Base-by-base conservation (phyloP, 805 yeast genomes). In the Hanseniaspora jakobsenii region DNA sequence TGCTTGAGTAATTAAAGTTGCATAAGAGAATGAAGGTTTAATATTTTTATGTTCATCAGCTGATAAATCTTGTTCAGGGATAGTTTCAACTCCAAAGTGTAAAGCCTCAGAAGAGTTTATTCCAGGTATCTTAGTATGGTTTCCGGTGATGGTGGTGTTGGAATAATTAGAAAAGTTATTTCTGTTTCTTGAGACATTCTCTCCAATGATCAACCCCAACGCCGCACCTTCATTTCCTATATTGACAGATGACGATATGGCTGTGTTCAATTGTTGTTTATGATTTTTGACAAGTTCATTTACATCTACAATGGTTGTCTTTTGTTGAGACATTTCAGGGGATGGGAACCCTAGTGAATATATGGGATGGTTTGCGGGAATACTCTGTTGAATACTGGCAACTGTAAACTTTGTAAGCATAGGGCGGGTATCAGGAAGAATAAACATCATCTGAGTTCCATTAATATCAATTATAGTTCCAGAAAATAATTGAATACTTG, bases 401-500 rank as follows among this genome's bases (percentile, higher is more conserved):
- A 69, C 47, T 3, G 65, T 55, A 32, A 49, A 47, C 17, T 55
- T 58, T 4, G 81, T 72, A 6, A 87, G 69, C 27, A 63, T 65
- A 2, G 95, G 95, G 10, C 76, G 75, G 4, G 83, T 77, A 59
- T 87, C 96, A 2, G 99, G 99, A 52, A 91, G 67, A 30, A 91
- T 91, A 58, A 91, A 91, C 94, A 91, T 89, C 97, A 91, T 91
- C 63, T 91, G 97, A 9, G 95, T 86, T 5, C 96, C 96, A 14
- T 97, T 97, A 36, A 91, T 78, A 55, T 91, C 99, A 47, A 91
- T 63, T 14, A 91, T 76, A 32, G 89, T 82, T n/a, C 98, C 98
- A 2, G 93, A 79, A 42, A 72, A 71, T 46, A 91, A 69, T 10
- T 77, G 71, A 12, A 78, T 70, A 3, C 77, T 67, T 4, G 66